Evolutionary conservation across 1,284 basidiomycete genomes (phyloP).

Genomic region (Sporisorium graminicola): DNA sequence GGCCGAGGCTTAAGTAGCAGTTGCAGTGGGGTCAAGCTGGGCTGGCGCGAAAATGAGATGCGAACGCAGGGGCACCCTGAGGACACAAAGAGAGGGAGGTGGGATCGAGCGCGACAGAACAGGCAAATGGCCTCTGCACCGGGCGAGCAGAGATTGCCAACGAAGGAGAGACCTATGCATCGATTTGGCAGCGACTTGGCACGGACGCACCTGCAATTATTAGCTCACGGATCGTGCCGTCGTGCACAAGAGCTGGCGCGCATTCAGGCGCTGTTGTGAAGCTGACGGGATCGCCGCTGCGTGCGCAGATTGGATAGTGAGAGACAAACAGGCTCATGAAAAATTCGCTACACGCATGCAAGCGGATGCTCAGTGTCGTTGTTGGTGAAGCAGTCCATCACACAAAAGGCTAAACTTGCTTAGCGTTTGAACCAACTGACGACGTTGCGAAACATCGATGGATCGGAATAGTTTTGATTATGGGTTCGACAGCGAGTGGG

Average conservation of each 20-base stretch:
- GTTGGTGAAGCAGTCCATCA: constrained; percentile 1
- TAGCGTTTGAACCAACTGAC: constrained; percentile 1
- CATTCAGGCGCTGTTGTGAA: constrained; percentile 15
- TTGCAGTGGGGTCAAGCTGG: constrained; percentile 7
- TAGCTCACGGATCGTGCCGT: constrained; percentile 13
- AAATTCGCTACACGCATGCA: constrained; percentile 13
- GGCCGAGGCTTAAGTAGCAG: constrained; percentile 39
- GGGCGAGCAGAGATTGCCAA: constrained; percentile 5
- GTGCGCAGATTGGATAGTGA: background rate
- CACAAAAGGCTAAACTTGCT: constrained; percentile 2
- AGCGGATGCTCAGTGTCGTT: constrained; percentile 24
- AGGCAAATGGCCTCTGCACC: constrained; percentile 31
- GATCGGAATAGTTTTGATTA: constrained; percentile 2
- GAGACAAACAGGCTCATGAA: no score
- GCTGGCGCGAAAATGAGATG: constrained; percentile 2
- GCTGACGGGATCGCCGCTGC: constrained; percentile 15
- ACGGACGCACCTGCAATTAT: constrained; percentile 5
- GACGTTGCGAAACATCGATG: constrained; percentile 2
- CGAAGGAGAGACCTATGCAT: constrained; percentile 13
- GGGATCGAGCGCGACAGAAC: background rate
- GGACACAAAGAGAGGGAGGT: constrained; percentile 3
- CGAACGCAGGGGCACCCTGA: background rate
- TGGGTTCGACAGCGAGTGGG: background rate
- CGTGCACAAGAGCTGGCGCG: background rate
- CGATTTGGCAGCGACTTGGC: constrained; percentile 17